Percentiles rank a stretch among this genome's conserved stretches.
phyloP scores from a whole-genome alignment of 176 grass and related monocot genomes.

The Paspalum vaginatum region DNA sequence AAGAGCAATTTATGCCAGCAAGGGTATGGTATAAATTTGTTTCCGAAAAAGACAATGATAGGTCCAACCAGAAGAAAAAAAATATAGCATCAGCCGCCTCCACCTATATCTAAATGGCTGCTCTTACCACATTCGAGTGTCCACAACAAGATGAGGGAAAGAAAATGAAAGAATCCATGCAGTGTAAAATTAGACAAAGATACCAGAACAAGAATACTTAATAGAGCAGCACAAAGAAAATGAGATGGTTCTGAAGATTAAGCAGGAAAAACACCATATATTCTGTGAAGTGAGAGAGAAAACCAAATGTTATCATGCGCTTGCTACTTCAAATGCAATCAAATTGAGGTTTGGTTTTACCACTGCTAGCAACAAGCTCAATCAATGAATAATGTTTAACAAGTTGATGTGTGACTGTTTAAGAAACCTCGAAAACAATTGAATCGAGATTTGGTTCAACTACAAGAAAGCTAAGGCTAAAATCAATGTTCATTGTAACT shows the following conservation, averaged over 20 bases:
- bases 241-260: neutral
- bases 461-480: neutral
- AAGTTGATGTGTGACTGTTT: neutral
- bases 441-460: constrained; percentile 4
- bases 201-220: neutral
- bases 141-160: neutral
- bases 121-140: neutral
- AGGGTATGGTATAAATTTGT: neutral
- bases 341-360: neutral
- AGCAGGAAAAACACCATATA: neutral
- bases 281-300: neutral
- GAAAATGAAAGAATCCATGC: neutral
- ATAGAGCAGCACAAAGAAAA: neutral
- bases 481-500: neutral
- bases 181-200: no score
- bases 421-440: neutral
- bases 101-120: neutral
- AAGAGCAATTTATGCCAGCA: neutral
- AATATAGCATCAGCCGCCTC: neutral
- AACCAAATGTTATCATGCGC: neutral
- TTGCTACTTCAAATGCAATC: neutral
- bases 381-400: neutral
- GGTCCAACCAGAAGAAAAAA: neutral
- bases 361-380: neutral
- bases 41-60: neutral